phyloP scores from a whole-genome alignment of 306 rosid species.

The Carpinus fangiana region DNA sequence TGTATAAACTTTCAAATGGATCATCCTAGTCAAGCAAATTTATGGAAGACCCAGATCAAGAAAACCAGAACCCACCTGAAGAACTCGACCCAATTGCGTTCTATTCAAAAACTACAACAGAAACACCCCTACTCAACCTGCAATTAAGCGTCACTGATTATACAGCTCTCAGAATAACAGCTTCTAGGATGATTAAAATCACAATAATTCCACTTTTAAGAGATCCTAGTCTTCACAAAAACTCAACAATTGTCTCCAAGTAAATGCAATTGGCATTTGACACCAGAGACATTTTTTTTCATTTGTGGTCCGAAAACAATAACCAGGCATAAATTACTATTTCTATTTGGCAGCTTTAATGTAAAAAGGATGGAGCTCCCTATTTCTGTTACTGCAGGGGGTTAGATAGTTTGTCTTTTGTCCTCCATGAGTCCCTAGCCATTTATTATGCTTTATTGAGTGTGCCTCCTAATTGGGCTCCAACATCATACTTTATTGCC shows the following conservation, averaged over 20 bases:
- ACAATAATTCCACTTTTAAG: too few relatives aligned
- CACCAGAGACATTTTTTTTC: too few relatives aligned
- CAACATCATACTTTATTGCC: not conserved
- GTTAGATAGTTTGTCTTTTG: not conserved
- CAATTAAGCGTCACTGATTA: not conserved
- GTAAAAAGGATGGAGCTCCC: not conserved
- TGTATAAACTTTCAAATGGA: too few relatives aligned
- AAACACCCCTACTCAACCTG: constrained; percentile 46
- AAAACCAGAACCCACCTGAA: constrained; percentile 21
- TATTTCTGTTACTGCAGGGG: too few relatives aligned
- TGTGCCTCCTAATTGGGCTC: not conserved
- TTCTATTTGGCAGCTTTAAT: not conserved
- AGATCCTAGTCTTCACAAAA: too few relatives aligned
- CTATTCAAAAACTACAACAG: constrained; percentile 66
- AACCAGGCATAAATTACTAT: not conserved
- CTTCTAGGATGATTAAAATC: too few relatives aligned
- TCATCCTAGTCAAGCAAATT: too few relatives aligned
- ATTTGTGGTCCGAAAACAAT: not conserved
- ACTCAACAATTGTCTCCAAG: too few relatives aligned
- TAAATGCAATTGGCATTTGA: too few relatives aligned
- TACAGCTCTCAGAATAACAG: not conserved
- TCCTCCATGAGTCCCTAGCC: not conserved
- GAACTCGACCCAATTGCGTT: constrained; percentile 49
- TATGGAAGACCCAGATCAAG: too few relatives aligned
- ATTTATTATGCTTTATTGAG: not conserved